Evolutionary conservation across 345 rosid species (phyloP).

Genomic region (Mangifera indica): DNA sequence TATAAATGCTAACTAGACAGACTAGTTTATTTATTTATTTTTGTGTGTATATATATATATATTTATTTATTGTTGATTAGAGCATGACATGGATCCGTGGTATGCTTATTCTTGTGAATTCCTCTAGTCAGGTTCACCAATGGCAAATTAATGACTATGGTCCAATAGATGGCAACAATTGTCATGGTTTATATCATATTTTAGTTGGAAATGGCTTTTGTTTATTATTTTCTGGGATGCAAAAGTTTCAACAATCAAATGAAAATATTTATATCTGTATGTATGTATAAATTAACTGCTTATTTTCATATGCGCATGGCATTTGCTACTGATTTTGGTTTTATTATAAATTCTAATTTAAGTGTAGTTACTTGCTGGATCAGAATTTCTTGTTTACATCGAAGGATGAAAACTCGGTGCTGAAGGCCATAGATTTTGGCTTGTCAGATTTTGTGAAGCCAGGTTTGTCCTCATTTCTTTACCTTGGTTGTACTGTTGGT

Average conservation of each 20-base stretch:
- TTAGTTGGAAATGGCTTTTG: too few relatives aligned
- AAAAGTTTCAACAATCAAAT: too few relatives aligned
- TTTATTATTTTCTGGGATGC: too few relatives aligned
- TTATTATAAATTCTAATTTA: constrained; percentile 18
- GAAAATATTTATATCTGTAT: too few relatives aligned
- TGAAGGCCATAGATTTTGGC: constrained; percentile 98
- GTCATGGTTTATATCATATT: background rate
- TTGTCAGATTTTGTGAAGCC: constrained; percentile 94
- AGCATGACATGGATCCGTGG: too few relatives aligned
- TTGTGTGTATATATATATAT: too few relatives aligned
- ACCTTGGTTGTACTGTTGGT: background rate
- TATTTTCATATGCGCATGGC: background rate
- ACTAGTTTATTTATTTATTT: too few relatives aligned
- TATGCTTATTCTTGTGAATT: too few relatives aligned
- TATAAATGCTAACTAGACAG: too few relatives aligned
- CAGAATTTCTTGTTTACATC: constrained; percentile 90
- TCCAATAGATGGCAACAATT: background rate
- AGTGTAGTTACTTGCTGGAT: constrained; percentile 29
- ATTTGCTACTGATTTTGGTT: constrained; percentile 14
- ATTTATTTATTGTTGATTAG: too few relatives aligned
- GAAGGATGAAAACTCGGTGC: constrained; percentile 71
- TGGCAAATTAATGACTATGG: background rate
- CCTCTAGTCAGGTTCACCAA: background rate
- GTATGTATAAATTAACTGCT: background rate
- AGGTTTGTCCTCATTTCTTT: constrained; percentile 41